Conservation (phyloP, 139 green algal species). For the Chlorella sorokiniana region DNA sequence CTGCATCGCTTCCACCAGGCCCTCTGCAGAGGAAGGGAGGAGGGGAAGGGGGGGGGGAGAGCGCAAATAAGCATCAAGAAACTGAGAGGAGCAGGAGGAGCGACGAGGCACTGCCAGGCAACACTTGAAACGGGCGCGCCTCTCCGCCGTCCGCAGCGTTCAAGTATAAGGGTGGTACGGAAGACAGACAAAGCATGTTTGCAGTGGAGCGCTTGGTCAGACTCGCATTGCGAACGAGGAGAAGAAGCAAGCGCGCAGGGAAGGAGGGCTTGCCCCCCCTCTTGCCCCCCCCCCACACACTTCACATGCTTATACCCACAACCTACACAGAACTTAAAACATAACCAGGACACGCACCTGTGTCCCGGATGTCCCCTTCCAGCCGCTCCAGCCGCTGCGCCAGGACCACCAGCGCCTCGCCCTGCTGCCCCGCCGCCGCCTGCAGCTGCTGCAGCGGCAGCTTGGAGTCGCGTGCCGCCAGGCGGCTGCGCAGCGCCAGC, state of each 20-base stretch:
- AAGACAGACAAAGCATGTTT: too few relatives aligned
- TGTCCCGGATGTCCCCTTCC: slow-evolving; percentile 36
- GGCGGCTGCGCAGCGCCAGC: slow-evolving; percentile 27
- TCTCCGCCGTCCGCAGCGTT: too few relatives aligned
- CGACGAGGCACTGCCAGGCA: too few relatives aligned
- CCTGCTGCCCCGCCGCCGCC: slow-evolving; percentile 25
- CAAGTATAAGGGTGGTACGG: too few relatives aligned
- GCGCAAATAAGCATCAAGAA: background rate
- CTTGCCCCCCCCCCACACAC: too few relatives aligned
- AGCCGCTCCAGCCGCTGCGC: slow-evolving; percentile 29
- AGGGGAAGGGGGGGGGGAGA: background rate
- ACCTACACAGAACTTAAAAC: too few relatives aligned
- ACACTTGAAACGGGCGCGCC: too few relatives aligned
- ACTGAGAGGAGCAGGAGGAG: background rate
- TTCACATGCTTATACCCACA: background rate
- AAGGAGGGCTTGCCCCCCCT: too few relatives aligned
- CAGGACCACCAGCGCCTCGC: slow-evolving; percentile 25
- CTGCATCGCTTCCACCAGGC: slow-evolving; percentile 47
- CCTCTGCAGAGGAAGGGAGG: slow-evolving; percentile 9
- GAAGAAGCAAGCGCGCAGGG: too few relatives aligned
- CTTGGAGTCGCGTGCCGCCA: slow-evolving; percentile 42
- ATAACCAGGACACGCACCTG: background rate
- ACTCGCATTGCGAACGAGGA: too few relatives aligned
- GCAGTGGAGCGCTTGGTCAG: too few relatives aligned
- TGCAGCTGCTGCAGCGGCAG: slow-evolving; percentile 45